Percentiles rank a stretch among this genome's conserved stretches.
Evolutionary conservation across 2,329 filamentous ascomycete genomes (phyloP).

Genomic region (Penicillium sp.): DNA sequence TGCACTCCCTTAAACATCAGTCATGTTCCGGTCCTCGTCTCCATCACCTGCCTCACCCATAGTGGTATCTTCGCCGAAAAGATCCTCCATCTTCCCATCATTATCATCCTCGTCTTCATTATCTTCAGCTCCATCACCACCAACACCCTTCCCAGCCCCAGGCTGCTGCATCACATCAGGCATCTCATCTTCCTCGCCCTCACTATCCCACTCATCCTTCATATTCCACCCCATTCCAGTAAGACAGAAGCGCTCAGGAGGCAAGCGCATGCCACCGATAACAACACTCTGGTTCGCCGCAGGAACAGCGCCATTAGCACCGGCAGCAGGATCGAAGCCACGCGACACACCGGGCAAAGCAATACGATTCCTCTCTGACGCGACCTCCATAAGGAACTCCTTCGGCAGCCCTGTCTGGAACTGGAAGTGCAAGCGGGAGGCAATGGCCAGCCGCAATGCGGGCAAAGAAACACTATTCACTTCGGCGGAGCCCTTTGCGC

Average conservation of each 20-base stretch:
- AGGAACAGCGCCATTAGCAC: constrained; percentile 21
- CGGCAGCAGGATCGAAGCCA: constrained; percentile 40
- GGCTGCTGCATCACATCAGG: constrained; percentile 19
- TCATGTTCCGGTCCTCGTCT: constrained; percentile 45
- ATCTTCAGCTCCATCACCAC: constrained; percentile 35
- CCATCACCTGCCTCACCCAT: constrained; percentile 39
- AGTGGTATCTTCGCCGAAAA: constrained; percentile 45
- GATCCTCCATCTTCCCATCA: constrained; percentile 49
- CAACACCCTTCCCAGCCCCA: constrained; percentile 28
- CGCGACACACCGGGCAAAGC: constrained; percentile 55
- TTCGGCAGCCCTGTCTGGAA: constrained; percentile 60
- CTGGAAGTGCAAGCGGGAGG: constrained; percentile 58
- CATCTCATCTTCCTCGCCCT: constrained; percentile 48
- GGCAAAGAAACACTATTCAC: constrained; percentile 54
- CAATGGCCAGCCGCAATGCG: constrained; percentile 60
- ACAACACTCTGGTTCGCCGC: constrained; percentile 35
- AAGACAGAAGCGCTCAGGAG: constrained; percentile 61
- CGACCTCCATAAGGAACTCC: constrained; percentile 60
- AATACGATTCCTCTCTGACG: constrained; percentile 54
- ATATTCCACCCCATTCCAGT: constrained; percentile 57
- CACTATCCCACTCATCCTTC: constrained; percentile 58
- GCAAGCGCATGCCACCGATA: constrained; percentile 56
- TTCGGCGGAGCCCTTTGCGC: constrained; percentile 42
- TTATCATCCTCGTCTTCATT: constrained; percentile 43
- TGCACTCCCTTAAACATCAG: constrained; percentile 34